These are phyloP conservation scores for Trichomonas gallinae DNA, from an alignment of 208 protist genomes.

Conservation along the genomic window DNA sequence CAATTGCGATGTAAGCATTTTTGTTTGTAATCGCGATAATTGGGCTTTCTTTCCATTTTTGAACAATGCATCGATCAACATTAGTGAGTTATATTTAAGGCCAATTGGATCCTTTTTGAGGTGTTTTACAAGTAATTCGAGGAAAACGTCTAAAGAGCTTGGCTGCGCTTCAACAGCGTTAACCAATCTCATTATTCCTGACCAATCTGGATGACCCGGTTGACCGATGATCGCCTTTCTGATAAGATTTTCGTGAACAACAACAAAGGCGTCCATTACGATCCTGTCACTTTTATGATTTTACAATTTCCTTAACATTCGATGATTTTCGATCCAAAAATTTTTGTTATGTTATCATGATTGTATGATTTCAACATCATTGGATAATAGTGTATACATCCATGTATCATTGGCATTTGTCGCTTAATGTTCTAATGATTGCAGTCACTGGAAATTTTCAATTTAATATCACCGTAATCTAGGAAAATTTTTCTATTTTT, in stretches of 20 bases:
- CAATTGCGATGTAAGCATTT: background rate
- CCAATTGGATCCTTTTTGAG: background rate
- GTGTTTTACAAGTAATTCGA: background rate
- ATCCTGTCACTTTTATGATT: too few species aligned
- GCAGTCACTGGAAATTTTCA: too few species aligned
- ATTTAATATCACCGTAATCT: too few species aligned
- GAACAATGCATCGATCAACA: background rate
- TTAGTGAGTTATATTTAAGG: background rate
- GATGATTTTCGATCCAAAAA: too few species aligned
- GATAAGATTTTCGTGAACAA: background rate
- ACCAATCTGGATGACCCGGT: background rate
- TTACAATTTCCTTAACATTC: too few species aligned
- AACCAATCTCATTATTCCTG: background rate
- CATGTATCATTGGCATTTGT: too few species aligned
- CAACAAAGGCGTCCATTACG: background rate
- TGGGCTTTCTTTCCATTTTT: background rate
- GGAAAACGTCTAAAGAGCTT: background rate
- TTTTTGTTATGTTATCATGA: too few species aligned
- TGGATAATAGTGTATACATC: too few species aligned
- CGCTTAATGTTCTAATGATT: too few species aligned
- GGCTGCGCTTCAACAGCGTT: background rate
- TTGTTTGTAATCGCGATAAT: background rate
- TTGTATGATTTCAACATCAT: too few species aligned
- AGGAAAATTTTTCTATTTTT: too few species aligned
- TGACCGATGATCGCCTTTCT: background rate